Evolutionary conservation across 2,329 filamentous ascomycete genomes (phyloP).

Genomic region (Xylaria sp.): DNA sequence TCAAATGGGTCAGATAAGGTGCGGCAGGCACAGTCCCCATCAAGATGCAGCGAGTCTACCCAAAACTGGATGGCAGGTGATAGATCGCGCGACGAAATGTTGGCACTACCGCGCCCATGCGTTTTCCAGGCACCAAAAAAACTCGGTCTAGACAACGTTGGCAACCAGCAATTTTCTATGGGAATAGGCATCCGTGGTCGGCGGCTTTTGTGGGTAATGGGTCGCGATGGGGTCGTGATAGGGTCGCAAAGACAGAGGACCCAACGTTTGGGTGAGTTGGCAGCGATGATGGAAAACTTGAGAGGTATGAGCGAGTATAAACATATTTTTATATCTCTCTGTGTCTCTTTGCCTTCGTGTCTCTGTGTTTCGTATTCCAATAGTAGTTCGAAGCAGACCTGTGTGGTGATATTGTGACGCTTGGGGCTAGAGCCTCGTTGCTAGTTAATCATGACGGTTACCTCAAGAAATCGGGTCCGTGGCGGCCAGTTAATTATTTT

Average conservation of each 20-base stretch:
- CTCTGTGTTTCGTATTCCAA: not conserved
- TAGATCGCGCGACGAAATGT: conserved; percentile 1
- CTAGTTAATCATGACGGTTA: conserved; percentile 20
- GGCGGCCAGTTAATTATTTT: conserved; percentile 43
- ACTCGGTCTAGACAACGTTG: conserved; percentile 8
- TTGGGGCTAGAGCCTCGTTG: not conserved
- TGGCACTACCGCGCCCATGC: not conserved
- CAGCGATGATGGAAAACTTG: not conserved
- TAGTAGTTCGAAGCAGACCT: not conserved
- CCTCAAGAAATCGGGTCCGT: conserved; percentile 15
- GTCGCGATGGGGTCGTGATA: conserved; percentile 13
- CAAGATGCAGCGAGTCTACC: conserved; percentile 21
- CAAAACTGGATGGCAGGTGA: conserved; percentile 8
- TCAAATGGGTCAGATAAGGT: conserved; percentile 24
- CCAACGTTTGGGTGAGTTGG: conserved; percentile 18
- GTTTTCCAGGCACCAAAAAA: conserved; percentile 1
- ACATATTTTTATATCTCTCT: not conserved
- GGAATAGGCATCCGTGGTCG: conserved; percentile 26
- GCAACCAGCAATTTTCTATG: conserved; percentile 12
- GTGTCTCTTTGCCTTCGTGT: not conserved
- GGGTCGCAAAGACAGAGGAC: not conserved
- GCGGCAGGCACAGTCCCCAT: conserved; percentile 17
- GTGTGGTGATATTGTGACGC: conserved; percentile 2
- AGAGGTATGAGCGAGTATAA: conserved; percentile 4
- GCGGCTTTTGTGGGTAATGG: conserved; percentile 26